A percentile compares a stretch with the other conserved stretches of the same genome.
These are phyloP conservation scores for Calonectria crousiana DNA, from an alignment of 2,329 filamentous ascomycete species.

Conservation along the genomic window DNA sequence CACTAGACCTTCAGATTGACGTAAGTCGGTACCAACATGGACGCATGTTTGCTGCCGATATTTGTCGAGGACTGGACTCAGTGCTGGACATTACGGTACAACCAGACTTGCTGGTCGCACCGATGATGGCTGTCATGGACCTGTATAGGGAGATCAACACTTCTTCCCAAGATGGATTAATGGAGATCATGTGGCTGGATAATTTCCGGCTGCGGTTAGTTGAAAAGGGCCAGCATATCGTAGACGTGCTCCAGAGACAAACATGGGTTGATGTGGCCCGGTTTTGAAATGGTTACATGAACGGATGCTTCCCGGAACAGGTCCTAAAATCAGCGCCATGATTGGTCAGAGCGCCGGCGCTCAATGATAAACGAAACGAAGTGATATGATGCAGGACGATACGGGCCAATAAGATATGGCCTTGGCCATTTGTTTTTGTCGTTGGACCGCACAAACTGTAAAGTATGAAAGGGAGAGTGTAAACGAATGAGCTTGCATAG, in stretches of 20 bases:
- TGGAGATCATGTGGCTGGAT: conserved; percentile 63
- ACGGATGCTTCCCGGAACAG: neutral
- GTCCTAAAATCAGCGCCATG: neutral
- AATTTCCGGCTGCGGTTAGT: conserved; percentile 55
- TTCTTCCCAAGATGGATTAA: conserved; percentile 54
- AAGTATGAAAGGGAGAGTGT: neutral
- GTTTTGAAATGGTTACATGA: conserved; percentile 33
- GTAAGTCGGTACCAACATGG: conserved; percentile 57
- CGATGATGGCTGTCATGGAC: conserved; percentile 57
- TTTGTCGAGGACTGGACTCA: conserved; percentile 65
- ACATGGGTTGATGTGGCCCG: conserved; percentile 54
- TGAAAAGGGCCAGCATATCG: conserved; percentile 56
- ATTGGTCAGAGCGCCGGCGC: neutral
- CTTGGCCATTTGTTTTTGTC: neutral
- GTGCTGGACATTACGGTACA: conserved; percentile 57
- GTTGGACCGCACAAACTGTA: neutral
- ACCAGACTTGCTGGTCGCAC: conserved; percentile 59
- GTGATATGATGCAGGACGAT: neutral
- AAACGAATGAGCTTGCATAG: neutral
- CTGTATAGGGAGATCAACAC: conserved; percentile 56
- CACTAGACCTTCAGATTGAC: conserved; percentile 55
- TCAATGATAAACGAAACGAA: neutral
- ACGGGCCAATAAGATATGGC: neutral
- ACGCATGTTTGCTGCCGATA: conserved; percentile 59
- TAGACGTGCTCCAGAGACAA: conserved; percentile 52